phyloP scores from a whole-genome alignment of 108 stramenopile species.

The Skeletonema potamos region DNA sequence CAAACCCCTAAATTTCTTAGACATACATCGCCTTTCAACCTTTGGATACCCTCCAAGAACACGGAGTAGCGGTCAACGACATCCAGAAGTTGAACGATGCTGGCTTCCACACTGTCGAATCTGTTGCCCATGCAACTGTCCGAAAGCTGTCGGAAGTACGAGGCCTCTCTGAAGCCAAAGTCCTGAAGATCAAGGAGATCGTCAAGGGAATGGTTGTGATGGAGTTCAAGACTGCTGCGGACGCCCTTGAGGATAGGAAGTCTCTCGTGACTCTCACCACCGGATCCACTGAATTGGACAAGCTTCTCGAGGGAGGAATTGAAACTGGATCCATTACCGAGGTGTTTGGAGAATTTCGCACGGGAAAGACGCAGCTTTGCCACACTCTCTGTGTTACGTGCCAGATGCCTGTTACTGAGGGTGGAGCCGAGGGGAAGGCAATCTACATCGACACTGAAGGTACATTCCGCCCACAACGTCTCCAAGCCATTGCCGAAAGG shows the following conservation, averaged over 20 bases:
- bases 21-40: conserved; percentile 61
- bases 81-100: conserved; percentile 95
- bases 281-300: conserved; percentile 95
- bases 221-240: conserved; percentile 97
- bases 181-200: conserved; percentile 94
- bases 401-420: conserved; percentile 95
- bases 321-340: conserved; percentile 99
- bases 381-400: conserved; percentile 99
- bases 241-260: conserved; percentile 91
- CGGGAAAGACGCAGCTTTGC: conserved; percentile 99
- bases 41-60: conserved; percentile 85
- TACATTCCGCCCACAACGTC: conserved; percentile 95
- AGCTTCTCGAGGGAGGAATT: conserved; percentile 96
- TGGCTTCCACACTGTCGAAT: conserved; percentile 96
- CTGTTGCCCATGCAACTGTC: conserved; percentile 94
- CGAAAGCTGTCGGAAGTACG: conserved; percentile 96
- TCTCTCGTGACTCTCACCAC: conserved; percentile 89
- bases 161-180: conserved; percentile 95
- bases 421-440: conserved; percentile 99
- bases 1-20: conserved; percentile 32
- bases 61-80: conserved; percentile 95
- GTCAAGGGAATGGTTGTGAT: conserved; percentile 93
- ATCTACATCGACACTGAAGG: conserved; percentile 99
- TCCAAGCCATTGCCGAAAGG: conserved; percentile 97
- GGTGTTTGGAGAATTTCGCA: conserved; percentile 96